Evolutionary conservation across 345 rosid genomes (phyloP).

Genomic region (Hypericum androsaemum): DNA sequence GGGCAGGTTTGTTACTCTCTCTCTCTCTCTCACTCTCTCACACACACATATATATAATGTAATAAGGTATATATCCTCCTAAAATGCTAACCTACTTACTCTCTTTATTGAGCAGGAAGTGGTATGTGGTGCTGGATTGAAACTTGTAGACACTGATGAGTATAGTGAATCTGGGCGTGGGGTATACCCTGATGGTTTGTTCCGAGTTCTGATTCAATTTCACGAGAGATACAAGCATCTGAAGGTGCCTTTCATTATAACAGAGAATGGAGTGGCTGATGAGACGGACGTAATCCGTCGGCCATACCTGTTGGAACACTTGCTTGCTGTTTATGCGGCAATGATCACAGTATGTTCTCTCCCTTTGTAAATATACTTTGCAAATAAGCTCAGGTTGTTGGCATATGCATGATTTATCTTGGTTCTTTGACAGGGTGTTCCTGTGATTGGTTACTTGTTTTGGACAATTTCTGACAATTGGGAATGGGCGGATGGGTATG

Average conservation of each 20-base stretch:
- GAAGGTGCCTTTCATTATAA: slow-evolving; percentile 65
- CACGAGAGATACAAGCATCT: slow-evolving; percentile 77
- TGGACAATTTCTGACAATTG: slow-evolving; percentile 98
- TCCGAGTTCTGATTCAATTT: slow-evolving; percentile 59
- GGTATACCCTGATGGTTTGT: slow-evolving; percentile 90
- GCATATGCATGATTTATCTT: slow-evolving; percentile 4
- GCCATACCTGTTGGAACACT: slow-evolving; percentile 82
- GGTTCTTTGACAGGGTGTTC: slow-evolving; percentile 55
- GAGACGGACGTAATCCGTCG: slow-evolving; percentile 77
- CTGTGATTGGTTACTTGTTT: slow-evolving; percentile 76
- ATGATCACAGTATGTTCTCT: slow-evolving; percentile 48
- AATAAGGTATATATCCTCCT: neutral
- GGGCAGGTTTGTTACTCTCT: slow-evolving; percentile 65
- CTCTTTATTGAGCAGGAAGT: slow-evolving; percentile 54
- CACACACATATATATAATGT: neutral
- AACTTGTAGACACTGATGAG: slow-evolving; percentile 84
- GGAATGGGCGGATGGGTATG: slow-evolving; percentile 99
- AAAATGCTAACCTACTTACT: neutral
- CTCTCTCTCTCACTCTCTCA: no score
- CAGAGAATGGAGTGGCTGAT: slow-evolving; percentile 89
- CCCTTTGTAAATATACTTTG: slow-evolving; percentile 7
- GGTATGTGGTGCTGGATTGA: slow-evolving; percentile 64
- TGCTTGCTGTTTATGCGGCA: slow-evolving; percentile 82
- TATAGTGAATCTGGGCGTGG: slow-evolving; percentile 99
- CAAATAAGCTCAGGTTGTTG: slow-evolving; percentile 7